These are phyloP conservation scores for Penicillium steckii DNA, from an alignment of 495 filamentous ascomycete species.

Conservation along the genomic window DNA sequence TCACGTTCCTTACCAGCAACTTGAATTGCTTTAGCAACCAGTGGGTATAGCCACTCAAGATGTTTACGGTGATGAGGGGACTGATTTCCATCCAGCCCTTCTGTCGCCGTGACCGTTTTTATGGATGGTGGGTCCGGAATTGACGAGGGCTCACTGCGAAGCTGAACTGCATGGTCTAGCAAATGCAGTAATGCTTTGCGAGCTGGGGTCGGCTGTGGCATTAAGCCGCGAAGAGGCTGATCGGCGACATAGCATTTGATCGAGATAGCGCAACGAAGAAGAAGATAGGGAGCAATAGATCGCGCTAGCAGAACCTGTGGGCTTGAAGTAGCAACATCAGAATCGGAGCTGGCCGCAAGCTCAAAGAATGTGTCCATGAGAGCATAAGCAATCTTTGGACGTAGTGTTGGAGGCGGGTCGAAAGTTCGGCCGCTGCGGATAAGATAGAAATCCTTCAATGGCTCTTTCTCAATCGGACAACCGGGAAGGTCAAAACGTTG, in stretches of 20 bases:
- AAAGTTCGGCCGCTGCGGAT: slow-evolving; percentile 69
- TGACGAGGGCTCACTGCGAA: slow-evolving; percentile 69
- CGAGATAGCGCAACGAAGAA: slow-evolving; percentile 76
- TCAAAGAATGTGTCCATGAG: slow-evolving; percentile 80
- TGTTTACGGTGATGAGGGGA: slow-evolving; percentile 58
- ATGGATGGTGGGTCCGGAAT: slow-evolving; percentile 59
- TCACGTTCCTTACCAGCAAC: slow-evolving; percentile 63
- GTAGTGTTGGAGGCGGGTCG: slow-evolving; percentile 59
- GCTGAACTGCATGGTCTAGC: slow-evolving; percentile 57
- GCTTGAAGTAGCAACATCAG: slow-evolving; percentile 2
- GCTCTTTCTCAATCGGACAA: slow-evolving; percentile 44
- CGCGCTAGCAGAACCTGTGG: slow-evolving; percentile 63
- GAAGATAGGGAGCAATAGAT: slow-evolving; percentile 77
- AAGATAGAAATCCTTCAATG: slow-evolving; percentile 62
- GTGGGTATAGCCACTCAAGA: slow-evolving; percentile 75
- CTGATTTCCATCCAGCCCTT: slow-evolving; percentile 7
- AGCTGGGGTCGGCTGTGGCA: slow-evolving; percentile 85
- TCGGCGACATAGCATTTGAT: slow-evolving; percentile 84
- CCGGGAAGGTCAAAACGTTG: slow-evolving; percentile 61
- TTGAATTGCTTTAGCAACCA: slow-evolving; percentile 68
- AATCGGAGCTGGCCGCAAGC: slow-evolving; percentile 38
- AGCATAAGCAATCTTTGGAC: slow-evolving; percentile 72
- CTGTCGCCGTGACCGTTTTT: slow-evolving; percentile 46
- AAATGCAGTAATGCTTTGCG: slow-evolving; percentile 75
- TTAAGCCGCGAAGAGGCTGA: slow-evolving; percentile 85